These are phyloP conservation scores for Spatholobus suberectus DNA, from an alignment of 306 rosid genomes.

Conservation along the genomic window DNA sequence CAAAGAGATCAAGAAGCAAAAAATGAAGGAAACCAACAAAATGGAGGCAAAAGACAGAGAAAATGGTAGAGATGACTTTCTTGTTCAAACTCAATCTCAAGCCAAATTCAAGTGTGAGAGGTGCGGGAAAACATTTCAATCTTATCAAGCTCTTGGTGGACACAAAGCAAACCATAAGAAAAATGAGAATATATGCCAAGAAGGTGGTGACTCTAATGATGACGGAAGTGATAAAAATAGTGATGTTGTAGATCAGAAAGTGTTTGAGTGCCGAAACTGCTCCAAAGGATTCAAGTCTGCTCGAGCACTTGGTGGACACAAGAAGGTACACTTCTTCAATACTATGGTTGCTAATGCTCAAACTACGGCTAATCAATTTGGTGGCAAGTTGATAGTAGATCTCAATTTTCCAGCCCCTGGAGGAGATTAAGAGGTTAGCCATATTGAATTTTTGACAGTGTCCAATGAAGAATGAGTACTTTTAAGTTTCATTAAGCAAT, in stretches of 20 bases:
- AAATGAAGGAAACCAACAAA: not conserved
- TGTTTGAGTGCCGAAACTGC: conserved; percentile 53
- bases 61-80: not conserved
- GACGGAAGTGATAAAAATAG: not conserved
- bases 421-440: conserved; percentile 36
- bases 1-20: not conserved
- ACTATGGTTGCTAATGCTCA: not conserved
- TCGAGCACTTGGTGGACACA: conserved; percentile 75
- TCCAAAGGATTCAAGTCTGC: conserved; percentile 54
- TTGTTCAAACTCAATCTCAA: not conserved
- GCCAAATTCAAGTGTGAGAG: conserved; percentile 52
- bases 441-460: not conserved
- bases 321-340: conserved; percentile 54
- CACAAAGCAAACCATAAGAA: conserved; percentile 67
- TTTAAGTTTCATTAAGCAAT: not conserved
- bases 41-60: conserved; percentile 17
- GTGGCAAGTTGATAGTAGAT: conserved; percentile 44
- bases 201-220: not conserved
- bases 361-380: not conserved
- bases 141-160: conserved; percentile 73
- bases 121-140: conserved; percentile 51
- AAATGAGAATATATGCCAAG: not conserved
- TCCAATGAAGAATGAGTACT: not conserved
- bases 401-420: conserved; percentile 56
- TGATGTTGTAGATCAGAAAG: conserved; percentile 7